A percentile compares a stretch with the other conserved stretches of the same genome.
These are phyloP conservation scores for Croton laevigatus DNA, from an alignment of 441 rosid species.

Conservation along the genomic window DNA sequence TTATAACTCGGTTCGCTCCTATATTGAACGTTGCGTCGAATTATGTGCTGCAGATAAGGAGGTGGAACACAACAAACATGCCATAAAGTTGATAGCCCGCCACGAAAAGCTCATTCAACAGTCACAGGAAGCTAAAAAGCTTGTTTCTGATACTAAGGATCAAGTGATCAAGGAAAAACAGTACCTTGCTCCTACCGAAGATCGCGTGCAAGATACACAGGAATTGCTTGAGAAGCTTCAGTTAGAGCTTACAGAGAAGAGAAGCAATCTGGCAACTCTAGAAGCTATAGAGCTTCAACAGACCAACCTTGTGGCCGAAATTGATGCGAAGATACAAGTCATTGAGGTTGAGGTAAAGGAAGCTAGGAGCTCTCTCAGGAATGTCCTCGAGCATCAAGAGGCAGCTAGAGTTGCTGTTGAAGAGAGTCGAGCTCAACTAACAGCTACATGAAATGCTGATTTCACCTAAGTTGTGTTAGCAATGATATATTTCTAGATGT, in stretches of 20 bases:
- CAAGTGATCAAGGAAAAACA: neutral
- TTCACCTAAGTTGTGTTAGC: neutral
- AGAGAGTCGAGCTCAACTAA: conserved; percentile 7
- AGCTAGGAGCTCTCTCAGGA: neutral
- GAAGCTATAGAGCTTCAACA: neutral
- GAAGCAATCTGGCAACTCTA: neutral
- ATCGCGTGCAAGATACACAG: neutral
- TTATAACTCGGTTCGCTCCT: neutral
- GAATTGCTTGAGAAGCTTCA: neutral
- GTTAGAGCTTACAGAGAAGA: neutral
- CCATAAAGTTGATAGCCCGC: neutral
- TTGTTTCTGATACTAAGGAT: conserved; percentile 3
- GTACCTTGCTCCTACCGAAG: neutral
- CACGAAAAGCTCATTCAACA: neutral
- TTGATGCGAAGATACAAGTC: neutral
- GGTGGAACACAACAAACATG: neutral
- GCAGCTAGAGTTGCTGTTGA: neutral
- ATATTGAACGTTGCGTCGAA: neutral
- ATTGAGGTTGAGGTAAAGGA: neutral
- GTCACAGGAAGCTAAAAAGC: neutral
- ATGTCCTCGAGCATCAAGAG: neutral
- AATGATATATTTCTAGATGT: neutral
- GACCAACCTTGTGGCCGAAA: neutral
- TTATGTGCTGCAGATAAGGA: neutral
- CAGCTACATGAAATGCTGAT: neutral